Evolutionary conservation across 768 basidiomycete genomes (phyloP).

Genomic region (Lactarius sanguifluus): DNA sequence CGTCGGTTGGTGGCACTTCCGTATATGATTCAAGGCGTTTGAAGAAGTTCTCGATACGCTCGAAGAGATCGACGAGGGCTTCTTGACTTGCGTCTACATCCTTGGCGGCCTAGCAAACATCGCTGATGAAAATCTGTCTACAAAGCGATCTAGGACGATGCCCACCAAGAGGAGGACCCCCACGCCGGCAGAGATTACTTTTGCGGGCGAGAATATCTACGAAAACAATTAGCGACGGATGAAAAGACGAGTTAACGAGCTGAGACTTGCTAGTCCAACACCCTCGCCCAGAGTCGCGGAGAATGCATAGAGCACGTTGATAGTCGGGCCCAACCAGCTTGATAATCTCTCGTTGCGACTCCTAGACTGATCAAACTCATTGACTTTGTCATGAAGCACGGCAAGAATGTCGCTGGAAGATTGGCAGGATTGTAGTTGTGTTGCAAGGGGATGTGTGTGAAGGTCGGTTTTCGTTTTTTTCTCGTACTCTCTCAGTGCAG

Average conservation of each 20-base stretch:
- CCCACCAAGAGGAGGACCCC: background rate
- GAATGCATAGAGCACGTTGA: background rate
- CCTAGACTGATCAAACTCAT: background rate
- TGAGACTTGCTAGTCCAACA: background rate
- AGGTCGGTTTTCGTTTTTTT: background rate
- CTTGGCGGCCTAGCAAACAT: background rate
- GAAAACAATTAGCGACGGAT: background rate
- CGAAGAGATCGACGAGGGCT: background rate
- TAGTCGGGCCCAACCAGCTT: background rate
- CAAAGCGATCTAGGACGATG: background rate
- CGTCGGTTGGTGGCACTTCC: background rate
- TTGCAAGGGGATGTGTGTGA: no score
- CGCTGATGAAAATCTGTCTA: background rate
- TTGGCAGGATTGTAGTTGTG: background rate
- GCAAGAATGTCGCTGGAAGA: background rate
- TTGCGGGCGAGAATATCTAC: background rate
- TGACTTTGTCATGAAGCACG: background rate
- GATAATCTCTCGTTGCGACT: background rate
- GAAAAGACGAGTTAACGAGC: background rate
- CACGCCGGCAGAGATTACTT: no score
- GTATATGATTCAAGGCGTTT: background rate
- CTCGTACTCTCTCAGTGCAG: background rate
- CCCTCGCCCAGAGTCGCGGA: background rate
- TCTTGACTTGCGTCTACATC: background rate
- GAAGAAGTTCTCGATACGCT: background rate